Evolutionary conservation across 345 rosid species (phyloP).

Genomic region (Bretschneidera sinensis): DNA sequence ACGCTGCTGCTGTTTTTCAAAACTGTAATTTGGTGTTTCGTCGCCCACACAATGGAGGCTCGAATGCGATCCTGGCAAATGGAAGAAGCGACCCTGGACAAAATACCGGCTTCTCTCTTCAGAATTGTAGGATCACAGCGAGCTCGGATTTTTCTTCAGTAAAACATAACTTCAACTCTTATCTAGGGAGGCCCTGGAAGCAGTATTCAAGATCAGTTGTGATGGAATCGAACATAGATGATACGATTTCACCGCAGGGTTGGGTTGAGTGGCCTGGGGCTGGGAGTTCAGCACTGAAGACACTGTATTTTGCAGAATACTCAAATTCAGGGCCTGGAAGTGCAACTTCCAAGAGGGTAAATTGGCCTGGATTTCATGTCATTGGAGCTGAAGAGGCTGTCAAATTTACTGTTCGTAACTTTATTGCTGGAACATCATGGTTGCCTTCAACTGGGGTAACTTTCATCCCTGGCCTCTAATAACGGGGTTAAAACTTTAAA

Average conservation of each 20-base stretch:
- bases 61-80: slow-evolving; percentile 50
- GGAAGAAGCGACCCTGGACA: slow-evolving; percentile 68
- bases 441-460: slow-evolving; percentile 59
- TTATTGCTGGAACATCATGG: slow-evolving; percentile 51
- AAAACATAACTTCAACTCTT: slow-evolving; percentile 31
- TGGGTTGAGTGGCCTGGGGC: slow-evolving; percentile 73
- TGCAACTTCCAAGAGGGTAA: slow-evolving; percentile 32
- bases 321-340: slow-evolving; percentile 46
- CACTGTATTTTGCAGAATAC: slow-evolving; percentile 50
- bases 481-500: slow-evolving; percentile 4
- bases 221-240: slow-evolving; percentile 61
- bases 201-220: slow-evolving; percentile 61
- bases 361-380: slow-evolving; percentile 50
- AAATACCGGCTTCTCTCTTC: slow-evolving; percentile 68
- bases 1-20: slow-evolving; percentile 82
- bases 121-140: slow-evolving; percentile 41
- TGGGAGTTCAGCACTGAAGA: slow-evolving; percentile 19
- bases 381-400: slow-evolving; percentile 37
- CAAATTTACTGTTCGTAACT: slow-evolving; percentile 38
- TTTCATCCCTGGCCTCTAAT: slow-evolving; percentile 43
- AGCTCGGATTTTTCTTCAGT: slow-evolving; percentile 30
- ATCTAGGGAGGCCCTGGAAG: slow-evolving; percentile 84
- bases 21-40: slow-evolving; percentile 49
- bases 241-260: slow-evolving; percentile 40
- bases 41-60: slow-evolving; percentile 24